Evolutionary conservation across 345 rosid genomes (phyloP), one percentile per base, ranked within the genome.

Genomic region (Linum tenue): DNA sequence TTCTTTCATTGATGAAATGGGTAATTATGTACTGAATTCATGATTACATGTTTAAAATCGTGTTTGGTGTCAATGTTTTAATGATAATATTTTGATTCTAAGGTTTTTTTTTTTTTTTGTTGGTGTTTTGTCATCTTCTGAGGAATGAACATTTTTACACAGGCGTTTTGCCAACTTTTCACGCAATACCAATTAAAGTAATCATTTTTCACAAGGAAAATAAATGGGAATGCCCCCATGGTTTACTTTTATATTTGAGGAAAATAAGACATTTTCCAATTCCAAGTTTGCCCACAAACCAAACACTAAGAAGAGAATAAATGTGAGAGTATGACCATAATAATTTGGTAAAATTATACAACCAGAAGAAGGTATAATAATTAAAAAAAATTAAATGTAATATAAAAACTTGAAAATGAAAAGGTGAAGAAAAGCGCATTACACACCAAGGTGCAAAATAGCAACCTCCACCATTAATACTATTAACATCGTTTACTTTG

Each of bases 401-500:
- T 43, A 43, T 43, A 43, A 43, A 43, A 43, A 43, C 9, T 22
- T 22, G 31, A 22, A 22, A 22, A 22, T 22, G 31, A 22, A 22
- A 22, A 22, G 31, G 31, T 22, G 31, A 22, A 22, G 31, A 22
- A 22, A 72, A 50, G 76, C 60, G 60, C 63, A 77, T 42, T 69
- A 73, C 75, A 77, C 86, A 69, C 59, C 57, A 0, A 0, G 9
- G 70, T 65, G 72, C 60, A 74, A 11, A 39, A 58, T 79, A 75
- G 80, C 60, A 73, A 36, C 37, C 6, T 40, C 65, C 82, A 70
- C 77, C 72, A 80, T 78, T 76, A 83, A 74, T 76, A 78, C 66
- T 76, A 80, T 74, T 83, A 76, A 74, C 82, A 70, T 71, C 76
- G 82, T 76, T 82, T 80, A 74, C 86, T 62, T 66, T 42, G 65